These are phyloP conservation scores for Cordyceps farinosa DNA, from an alignment of 2,329 filamentous ascomycete genomes.

Conservation along the genomic window DNA sequence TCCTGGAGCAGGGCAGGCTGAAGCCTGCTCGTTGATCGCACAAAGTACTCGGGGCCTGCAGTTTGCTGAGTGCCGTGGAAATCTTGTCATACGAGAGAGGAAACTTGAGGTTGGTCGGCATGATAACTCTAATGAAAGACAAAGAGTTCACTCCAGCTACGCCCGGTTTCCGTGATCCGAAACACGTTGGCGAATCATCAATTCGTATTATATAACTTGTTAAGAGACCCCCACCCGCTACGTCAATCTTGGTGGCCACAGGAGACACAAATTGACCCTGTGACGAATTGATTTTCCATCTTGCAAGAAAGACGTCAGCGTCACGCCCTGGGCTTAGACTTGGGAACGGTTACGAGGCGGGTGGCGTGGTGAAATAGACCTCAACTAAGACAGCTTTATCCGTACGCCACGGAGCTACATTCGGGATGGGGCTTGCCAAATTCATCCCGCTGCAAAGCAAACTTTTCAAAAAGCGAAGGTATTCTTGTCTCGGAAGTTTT, in stretches of 20 bases:
- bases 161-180: not conserved
- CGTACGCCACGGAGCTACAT: not conserved
- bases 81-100: not conserved
- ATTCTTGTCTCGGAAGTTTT: not conserved
- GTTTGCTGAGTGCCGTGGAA: not conserved
- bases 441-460: conserved; percentile 6
- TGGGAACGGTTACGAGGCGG: conserved; percentile 3
- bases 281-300: not conserved
- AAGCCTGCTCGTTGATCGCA: not conserved
- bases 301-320: not conserved
- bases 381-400: conserved; percentile 8
- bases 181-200: not conserved
- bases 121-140: not conserved
- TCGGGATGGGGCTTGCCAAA: not conserved
- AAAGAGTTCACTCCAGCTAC: not conserved
- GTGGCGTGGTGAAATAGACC: conserved; percentile 11
- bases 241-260: not conserved
- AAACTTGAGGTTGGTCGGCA: not conserved
- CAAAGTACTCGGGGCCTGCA: not conserved
- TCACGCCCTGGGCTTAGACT: not conserved
- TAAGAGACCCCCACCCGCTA: not conserved
- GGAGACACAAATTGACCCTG: not conserved
- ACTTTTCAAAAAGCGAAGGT: not conserved
- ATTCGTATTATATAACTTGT: not conserved
- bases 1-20: no score